A percentile compares a stretch with the other conserved stretches of the same genome.
These are phyloP conservation scores for Microbotryum lychnidis-dioicae DNA, from an alignment of 1,284 basidiomycete species.

Conservation along the genomic window DNA sequence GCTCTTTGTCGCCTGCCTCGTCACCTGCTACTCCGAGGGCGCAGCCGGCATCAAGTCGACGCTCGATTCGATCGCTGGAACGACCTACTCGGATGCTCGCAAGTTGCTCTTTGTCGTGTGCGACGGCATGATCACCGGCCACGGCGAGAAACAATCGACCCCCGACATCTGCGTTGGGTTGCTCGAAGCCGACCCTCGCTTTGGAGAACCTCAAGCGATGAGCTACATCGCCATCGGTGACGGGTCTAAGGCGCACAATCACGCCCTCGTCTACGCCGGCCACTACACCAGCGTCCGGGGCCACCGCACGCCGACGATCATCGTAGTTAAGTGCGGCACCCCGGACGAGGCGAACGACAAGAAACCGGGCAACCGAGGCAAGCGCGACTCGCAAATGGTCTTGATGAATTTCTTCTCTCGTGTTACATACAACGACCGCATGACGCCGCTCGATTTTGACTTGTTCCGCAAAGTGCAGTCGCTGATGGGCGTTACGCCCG, in stretches of 20 bases:
- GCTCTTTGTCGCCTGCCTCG: constrained; percentile 86
- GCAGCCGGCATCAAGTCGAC: constrained; percentile 85
- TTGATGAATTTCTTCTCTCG: constrained; percentile 99
- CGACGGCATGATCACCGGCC: constrained; percentile 98
- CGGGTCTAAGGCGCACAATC: constrained; percentile 81
- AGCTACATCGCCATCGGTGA: constrained; percentile 82
- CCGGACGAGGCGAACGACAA: constrained; percentile 67
- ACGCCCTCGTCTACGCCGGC: constrained; percentile 97
- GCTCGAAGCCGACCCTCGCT: constrained; percentile 86
- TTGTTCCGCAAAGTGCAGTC: constrained; percentile 93
- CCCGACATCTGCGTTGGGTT: constrained; percentile 93
- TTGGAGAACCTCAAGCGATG: constrained; percentile 91
- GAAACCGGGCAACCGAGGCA: constrained; percentile 97
- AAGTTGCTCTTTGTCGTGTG: constrained; percentile 93
- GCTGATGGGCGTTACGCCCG: constrained; percentile 97
- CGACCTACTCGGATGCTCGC: constrained; percentile 80
- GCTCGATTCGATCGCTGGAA: constrained; percentile 81
- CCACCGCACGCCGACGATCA: constrained; percentile 84
- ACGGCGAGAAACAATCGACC: constrained; percentile 86
- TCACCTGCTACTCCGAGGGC: constrained; percentile 97
- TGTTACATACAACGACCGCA: constrained; percentile 98
- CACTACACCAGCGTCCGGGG: constrained; percentile 68
- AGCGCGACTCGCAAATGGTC: constrained; percentile 96
- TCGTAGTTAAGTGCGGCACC: constrained; percentile 94
- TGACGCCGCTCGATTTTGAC: constrained; percentile 95